A percentile compares a stretch with the other conserved stretches of the same genome.
Evolutionary conservation across 1,139 yeast genomes (phyloP).

Genomic region (Suhomyces guaymorum): DNA sequence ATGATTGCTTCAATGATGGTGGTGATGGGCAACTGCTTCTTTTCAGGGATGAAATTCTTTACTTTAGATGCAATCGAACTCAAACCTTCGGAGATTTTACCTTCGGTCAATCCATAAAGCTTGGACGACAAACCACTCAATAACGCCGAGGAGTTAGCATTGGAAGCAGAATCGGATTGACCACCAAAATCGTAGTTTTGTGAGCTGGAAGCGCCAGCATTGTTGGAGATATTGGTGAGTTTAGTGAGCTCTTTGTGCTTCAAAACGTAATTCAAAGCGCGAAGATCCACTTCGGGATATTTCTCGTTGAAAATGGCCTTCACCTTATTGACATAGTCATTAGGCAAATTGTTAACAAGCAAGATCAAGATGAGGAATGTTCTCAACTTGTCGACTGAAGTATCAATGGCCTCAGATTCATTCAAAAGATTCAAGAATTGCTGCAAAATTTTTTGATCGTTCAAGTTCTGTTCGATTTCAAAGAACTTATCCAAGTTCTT

Average conservation of each 20-base stretch:
- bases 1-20: constrained; percentile 87
- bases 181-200: constrained; percentile 18
- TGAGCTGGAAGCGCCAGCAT: constrained; percentile 22
- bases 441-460: constrained; percentile 59
- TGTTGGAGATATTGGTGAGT: constrained; percentile 52
- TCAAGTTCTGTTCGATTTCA: constrained; percentile 83
- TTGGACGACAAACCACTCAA: constrained; percentile 77
- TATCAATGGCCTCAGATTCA: constrained; percentile 46
- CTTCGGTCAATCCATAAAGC: constrained; percentile 83
- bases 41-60: constrained; percentile 83
- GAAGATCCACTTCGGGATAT: constrained; percentile 60
- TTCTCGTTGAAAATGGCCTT: constrained; percentile 59
- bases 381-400: constrained; percentile 78
- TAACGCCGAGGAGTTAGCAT: constrained; percentile 54
- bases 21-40: constrained; percentile 84
- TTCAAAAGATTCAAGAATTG: constrained; percentile 58
- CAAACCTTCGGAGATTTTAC: constrained; percentile 72
- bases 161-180: constrained; percentile 16
- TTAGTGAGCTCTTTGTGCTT: constrained; percentile 79
- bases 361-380: constrained; percentile 76
- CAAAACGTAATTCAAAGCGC: constrained; percentile 70
- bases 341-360: constrained; percentile 54
- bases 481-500: constrained; percentile 86
- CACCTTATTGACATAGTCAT: constrained; percentile 62
- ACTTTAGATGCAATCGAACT: constrained; percentile 87